These are phyloP conservation scores for Ascochyta pisi DNA, from an alignment of 2,329 filamentous ascomycete genomes.

Conservation along the genomic window DNA sequence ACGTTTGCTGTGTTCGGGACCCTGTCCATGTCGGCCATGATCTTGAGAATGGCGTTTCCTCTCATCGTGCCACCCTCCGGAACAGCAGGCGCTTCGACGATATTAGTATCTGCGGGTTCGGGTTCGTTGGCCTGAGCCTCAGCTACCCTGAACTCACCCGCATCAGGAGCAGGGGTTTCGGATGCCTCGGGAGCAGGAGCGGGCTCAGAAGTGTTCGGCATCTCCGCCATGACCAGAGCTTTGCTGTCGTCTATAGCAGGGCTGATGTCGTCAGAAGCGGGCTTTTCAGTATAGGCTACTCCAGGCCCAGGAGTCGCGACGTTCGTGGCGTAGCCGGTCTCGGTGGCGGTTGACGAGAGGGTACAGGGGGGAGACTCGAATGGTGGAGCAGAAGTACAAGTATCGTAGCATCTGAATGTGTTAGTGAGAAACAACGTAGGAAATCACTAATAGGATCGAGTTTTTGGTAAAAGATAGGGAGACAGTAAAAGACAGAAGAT, in stretches of 20 bases:
- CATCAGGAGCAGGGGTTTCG: neutral
- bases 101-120: neutral
- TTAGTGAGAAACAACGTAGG: neutral
- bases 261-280: neutral
- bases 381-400: conserved; percentile 11
- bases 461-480: no score
- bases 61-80: neutral
- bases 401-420: conserved; percentile 21
- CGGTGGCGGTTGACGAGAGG: conserved; percentile 3
- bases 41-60: conserved; percentile 5
- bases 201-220: neutral
- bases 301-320: neutral
- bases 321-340: neutral
- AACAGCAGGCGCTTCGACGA: neutral
- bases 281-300: conserved; percentile 1
- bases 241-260: conserved; percentile 2
- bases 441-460: no score
- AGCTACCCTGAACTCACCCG: neutral
- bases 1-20: neutral
- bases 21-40: conserved; percentile 2
- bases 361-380: conserved; percentile 14
- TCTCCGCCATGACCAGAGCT: conserved; percentile 14
- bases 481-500: no score
- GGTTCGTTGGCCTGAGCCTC: neutral
- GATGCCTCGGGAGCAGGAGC: neutral